phyloP scores from a whole-genome alignment of 2,329 filamentous ascomycete species.

The Myriosclerotinia duriaeana region DNA sequence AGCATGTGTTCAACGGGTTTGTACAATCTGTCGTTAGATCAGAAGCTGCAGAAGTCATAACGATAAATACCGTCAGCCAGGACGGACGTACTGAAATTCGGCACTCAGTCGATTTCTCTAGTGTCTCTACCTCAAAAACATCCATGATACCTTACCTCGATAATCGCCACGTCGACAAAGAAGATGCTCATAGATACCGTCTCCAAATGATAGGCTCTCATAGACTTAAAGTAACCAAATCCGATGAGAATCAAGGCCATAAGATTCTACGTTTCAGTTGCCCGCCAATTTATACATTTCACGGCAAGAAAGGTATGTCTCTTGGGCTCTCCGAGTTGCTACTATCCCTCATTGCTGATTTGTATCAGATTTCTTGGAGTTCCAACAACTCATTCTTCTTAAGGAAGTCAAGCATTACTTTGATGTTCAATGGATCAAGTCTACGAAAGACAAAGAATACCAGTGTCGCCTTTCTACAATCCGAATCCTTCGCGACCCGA shows the following conservation, averaged over 20 bases:
- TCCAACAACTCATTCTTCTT: slow-evolving; percentile 28
- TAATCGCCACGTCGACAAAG: slow-evolving; percentile 28
- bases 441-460: slow-evolving; percentile 23
- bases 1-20: slow-evolving; percentile 21
- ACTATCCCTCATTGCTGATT: not conserved
- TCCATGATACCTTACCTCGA: slow-evolving; percentile 35
- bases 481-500: slow-evolving; percentile 31
- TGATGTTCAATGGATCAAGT: slow-evolving; percentile 29
- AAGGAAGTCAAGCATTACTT: slow-evolving; percentile 27
- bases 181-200: slow-evolving; percentile 28
- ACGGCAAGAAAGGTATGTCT: slow-evolving; percentile 28
- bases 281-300: slow-evolving; percentile 30
- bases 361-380: slow-evolving; percentile 28
- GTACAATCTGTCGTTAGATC: slow-evolving; percentile 27
- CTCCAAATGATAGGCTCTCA: slow-evolving; percentile 32
- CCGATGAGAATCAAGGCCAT: not conserved
- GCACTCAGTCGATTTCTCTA: slow-evolving; percentile 28
- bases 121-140: slow-evolving; percentile 23
- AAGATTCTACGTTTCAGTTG: slow-evolving; percentile 21
- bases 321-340: not conserved
- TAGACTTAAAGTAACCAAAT: slow-evolving; percentile 28
- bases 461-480: slow-evolving; percentile 28
- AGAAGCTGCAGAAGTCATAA: slow-evolving; percentile 28
- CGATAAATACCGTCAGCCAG: slow-evolving; percentile 25
- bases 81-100: slow-evolving; percentile 28